Evolutionary conservation across 1,284 basidiomycete species (phyloP).

Genomic region (Athelia sp.): DNA sequence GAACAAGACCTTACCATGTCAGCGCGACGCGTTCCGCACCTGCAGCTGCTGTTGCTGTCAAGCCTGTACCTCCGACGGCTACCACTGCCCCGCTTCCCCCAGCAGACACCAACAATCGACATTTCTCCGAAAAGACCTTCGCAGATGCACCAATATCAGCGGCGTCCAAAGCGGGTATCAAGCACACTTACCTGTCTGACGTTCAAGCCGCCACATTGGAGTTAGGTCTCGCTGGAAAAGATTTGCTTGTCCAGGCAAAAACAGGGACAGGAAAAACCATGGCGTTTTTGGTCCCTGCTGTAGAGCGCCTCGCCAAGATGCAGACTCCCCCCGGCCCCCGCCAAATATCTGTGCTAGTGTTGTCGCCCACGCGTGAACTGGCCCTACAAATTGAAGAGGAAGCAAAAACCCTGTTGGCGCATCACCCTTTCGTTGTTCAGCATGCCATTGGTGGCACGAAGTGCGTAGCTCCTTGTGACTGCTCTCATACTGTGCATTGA

Average conservation of each 20-base stretch:
- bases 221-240: constrained; percentile 1
- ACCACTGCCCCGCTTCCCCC: neutral
- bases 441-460: constrained; percentile 51
- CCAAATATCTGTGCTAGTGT: constrained; percentile 51
- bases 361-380: constrained; percentile 87
- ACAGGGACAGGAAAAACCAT: constrained; percentile 77
- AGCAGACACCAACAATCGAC: neutral
- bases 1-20: neutral
- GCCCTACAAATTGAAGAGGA: constrained; percentile 64
- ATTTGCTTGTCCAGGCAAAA: constrained; percentile 38
- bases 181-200: neutral
- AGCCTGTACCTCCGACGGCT: neutral
- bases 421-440: constrained; percentile 35
- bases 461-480: constrained; percentile 16
- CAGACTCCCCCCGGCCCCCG: constrained; percentile 3
- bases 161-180: neutral
- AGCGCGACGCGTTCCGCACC: neutral
- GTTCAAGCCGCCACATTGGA: neutral
- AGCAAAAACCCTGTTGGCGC: constrained; percentile 68
- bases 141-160: constrained; percentile 1
- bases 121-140: neutral
- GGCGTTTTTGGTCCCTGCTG: constrained; percentile 84
- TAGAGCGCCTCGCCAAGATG: constrained; percentile 59
- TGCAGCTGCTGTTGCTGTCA: neutral
- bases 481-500: neutral